These are phyloP conservation scores for Cutaneotrichosporon mucoides DNA, from an alignment of 1,284 basidiomycete species.

Conservation along the genomic window DNA sequence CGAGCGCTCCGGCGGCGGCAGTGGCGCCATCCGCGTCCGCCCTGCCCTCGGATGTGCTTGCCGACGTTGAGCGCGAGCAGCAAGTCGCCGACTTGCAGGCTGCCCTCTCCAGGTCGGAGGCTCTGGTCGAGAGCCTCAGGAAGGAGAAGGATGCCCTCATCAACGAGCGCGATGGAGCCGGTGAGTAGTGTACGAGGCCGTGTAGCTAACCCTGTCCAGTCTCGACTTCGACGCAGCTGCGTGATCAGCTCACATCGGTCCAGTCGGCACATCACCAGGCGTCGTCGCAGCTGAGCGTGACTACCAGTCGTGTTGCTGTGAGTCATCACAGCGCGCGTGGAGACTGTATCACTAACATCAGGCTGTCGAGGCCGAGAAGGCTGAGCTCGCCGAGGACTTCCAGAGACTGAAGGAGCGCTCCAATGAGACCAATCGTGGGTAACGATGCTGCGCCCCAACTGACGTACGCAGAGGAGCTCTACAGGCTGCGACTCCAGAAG, in stretches of 20 bases:
- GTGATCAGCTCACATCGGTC: constrained; percentile 36
- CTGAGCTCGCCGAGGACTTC: constrained; percentile 40
- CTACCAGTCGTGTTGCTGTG: constrained; percentile 36
- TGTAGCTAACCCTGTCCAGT: constrained; percentile 14
- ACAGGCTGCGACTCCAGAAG: constrained; percentile 36
- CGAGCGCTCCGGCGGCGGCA: background rate
- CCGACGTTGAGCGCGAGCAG: constrained; percentile 47
- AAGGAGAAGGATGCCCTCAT: constrained; percentile 29
- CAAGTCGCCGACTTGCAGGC: constrained; percentile 39
- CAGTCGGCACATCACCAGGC: constrained; percentile 34
- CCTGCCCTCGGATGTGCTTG: constrained; percentile 29
- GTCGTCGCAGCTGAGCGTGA: constrained; percentile 33
- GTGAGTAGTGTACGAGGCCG: constrained; percentile 19
- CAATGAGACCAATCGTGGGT: constrained; percentile 26
- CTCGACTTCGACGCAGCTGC: constrained; percentile 36
- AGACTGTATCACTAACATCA: constrained; percentile 11
- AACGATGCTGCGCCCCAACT: constrained; percentile 8
- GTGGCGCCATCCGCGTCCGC: background rate
- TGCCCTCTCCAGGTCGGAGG: constrained; percentile 31
- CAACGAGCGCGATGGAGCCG: constrained; percentile 32
- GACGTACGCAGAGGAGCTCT: constrained; percentile 38
- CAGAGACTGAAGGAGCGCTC: constrained; percentile 37
- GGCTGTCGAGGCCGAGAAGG: constrained; percentile 43
- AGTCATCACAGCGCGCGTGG: constrained; percentile 8
- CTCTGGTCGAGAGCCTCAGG: constrained; percentile 31